Conservation (phyloP, 73 alveolate genomes). For the Tetrahymena thermophila region DNA sequence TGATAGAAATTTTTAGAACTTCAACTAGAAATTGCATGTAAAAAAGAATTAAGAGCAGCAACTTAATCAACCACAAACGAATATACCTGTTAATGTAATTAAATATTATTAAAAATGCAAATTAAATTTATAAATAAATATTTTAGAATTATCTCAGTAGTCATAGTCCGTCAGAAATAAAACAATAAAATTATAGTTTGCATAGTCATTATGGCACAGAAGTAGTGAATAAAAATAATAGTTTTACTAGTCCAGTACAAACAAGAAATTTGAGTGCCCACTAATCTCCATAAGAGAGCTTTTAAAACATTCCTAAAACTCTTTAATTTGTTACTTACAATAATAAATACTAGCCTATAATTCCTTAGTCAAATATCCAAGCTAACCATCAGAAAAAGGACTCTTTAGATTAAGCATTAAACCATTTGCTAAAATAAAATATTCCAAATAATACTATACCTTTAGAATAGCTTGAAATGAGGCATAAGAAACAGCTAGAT, state of each 20-base stretch:
- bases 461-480: neutral
- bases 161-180: neutral
- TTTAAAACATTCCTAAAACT: neutral
- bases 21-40: neutral
- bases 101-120: neutral
- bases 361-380: neutral
- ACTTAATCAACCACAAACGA: neutral
- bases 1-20: neutral
- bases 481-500: neutral
- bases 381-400: neutral
- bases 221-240: neutral
- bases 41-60: neutral
- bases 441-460: neutral
- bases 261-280: neutral
- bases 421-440: neutral
- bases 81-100: neutral
- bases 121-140: neutral
- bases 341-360: neutral
- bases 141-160: neutral
- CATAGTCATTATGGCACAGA: neutral
- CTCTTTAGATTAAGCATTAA: neutral
- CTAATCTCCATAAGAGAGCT: neutral
- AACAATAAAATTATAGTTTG: neutral
- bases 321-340: neutral
- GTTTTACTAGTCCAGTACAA: neutral